phyloP scores from a whole-genome alignment of 1,284 basidiomycete species.

The Wolfiporia cocos region DNA sequence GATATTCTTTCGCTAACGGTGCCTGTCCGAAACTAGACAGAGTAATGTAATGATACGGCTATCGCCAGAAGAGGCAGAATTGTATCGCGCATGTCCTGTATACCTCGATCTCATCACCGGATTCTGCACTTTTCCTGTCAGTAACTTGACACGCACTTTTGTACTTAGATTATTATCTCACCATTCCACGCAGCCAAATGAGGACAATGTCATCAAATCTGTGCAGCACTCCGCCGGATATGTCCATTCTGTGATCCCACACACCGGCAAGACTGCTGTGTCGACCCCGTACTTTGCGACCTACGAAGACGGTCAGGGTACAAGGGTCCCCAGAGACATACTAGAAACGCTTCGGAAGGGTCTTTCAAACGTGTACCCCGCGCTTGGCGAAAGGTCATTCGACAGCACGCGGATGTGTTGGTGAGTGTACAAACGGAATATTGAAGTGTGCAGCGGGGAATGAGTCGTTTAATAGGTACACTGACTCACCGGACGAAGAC shows the following conservation, averaged over 20 bases:
- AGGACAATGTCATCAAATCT: neutral
- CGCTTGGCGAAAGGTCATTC: slow-evolving; percentile 63
- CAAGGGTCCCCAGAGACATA: slow-evolving; percentile 55
- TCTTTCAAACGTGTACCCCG: slow-evolving; percentile 63
- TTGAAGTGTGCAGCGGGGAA: too few species aligned
- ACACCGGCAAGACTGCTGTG: too few species aligned
- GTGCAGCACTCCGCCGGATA: too few species aligned
- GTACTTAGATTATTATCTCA: too few species aligned
- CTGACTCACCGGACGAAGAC: slow-evolving; percentile 68
- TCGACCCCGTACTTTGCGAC: slow-evolving; percentile 64
- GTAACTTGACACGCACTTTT: slow-evolving; percentile 15
- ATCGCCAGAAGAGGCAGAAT: slow-evolving; percentile 56
- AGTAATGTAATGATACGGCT: slow-evolving; percentile 73
- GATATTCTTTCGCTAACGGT: slow-evolving; percentile 13
- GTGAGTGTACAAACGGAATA: slow-evolving; percentile 32
- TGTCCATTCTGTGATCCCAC: too few species aligned
- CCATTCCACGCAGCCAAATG: neutral
- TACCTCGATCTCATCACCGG: slow-evolving; percentile 63
- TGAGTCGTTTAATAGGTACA: slow-evolving; percentile 56
- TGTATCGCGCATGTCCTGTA: slow-evolving; percentile 64
- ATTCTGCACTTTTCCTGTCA: slow-evolving; percentile 75
- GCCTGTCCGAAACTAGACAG: slow-evolving; percentile 45
- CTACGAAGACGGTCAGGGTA: slow-evolving; percentile 54
- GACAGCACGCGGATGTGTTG: slow-evolving; percentile 75
- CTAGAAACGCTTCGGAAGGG: slow-evolving; percentile 43